Evolutionary conservation across 1,139 yeast species (phyloP), one percentile per base, ranked within the genome.

Genomic region (Blastobotrys illinoisensis): DNA sequence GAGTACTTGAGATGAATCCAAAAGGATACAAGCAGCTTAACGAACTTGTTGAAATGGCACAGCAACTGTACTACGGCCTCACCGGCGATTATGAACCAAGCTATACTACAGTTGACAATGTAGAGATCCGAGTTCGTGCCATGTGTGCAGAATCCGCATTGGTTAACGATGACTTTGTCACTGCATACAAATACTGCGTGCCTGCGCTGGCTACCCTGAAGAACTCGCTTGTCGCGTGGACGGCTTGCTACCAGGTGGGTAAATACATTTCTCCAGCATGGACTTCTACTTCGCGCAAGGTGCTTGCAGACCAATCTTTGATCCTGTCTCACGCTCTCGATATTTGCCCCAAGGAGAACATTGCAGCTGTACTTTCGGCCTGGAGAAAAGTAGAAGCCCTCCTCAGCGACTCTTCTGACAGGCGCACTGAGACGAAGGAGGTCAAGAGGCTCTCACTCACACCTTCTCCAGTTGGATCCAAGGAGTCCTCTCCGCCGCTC

Each of bases 211-310:
- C 60, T 49, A 52, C 60, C 43, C 51, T 53, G n/a, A 23, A 47
- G 9, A 44, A 66, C 19, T 63, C 74, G 36, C 71, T 71, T 28
- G 70, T 71, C n/a, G 70, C 79, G 49, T 82, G 86, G 86, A 72
- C 82, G 24, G 78, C 83, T 2, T 79, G 79, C 60, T 80, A 78
- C 60, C 86, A 82, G 60, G 80, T 81, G 1, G 85, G 85, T 1
- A 79, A 79, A 61, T 81, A 67, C 60, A 68, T 77, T 11, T 75
- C 82, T 2, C 81, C 83, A 0, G 69, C 68, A 5, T 79, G 83
- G 83, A 32, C 36, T 11, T 14, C 46, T 5, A 36, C 26, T 26
- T 43, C 54, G 3, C 5, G 9, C n/a, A 14, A 16, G 16, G 70
- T 50, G 58, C 74, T 62, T 50, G 66, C 62, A 13, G 72, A 74